Conservation (phyloP, 306 rosid genomes). For the Ochetophila trinervis region DNA sequence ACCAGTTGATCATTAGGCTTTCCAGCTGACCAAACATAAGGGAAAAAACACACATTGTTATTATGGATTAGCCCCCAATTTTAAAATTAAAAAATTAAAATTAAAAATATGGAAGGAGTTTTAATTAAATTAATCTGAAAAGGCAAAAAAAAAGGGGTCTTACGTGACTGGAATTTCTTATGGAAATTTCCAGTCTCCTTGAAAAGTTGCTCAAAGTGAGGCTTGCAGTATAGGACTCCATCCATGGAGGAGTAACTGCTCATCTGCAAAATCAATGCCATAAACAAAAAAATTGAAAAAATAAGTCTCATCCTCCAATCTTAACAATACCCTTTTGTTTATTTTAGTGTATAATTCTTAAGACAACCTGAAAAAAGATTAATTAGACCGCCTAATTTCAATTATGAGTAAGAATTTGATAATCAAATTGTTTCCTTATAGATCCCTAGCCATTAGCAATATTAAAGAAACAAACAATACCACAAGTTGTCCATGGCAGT, state of each 20-base stretch:
- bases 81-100: too few relatives aligned
- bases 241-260: slow-evolving; percentile 57
- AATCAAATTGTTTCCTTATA: too few relatives aligned
- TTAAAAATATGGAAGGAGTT: not conserved
- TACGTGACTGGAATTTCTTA: slow-evolving; percentile 43
- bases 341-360: not conserved
- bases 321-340: not conserved
- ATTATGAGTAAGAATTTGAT: too few relatives aligned
- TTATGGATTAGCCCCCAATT: slow-evolving; percentile 14
- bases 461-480: slow-evolving; percentile 19
- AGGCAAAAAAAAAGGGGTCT: slow-evolving; percentile 1
- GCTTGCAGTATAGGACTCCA: slow-evolving; percentile 65
- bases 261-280: slow-evolving; percentile 33
- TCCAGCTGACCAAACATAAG: slow-evolving; percentile 36
- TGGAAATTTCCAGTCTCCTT: slow-evolving; percentile 42
- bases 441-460: too few relatives aligned
- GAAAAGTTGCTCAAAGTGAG: slow-evolving; percentile 67
- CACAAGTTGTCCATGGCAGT: slow-evolving; percentile 62
- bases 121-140: not conserved
- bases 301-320: not conserved
- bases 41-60: slow-evolving; percentile 17
- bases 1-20: slow-evolving; percentile 49
- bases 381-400: too few relatives aligned
- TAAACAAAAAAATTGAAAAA: not conserved
- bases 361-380: too few relatives aligned